Percentiles rank a stretch among this genome's conserved stretches.
These are phyloP conservation scores for Hortiboletus flavorubellus DNA, from an alignment of 768 basidiomycete genomes.

Conservation along the genomic window DNA sequence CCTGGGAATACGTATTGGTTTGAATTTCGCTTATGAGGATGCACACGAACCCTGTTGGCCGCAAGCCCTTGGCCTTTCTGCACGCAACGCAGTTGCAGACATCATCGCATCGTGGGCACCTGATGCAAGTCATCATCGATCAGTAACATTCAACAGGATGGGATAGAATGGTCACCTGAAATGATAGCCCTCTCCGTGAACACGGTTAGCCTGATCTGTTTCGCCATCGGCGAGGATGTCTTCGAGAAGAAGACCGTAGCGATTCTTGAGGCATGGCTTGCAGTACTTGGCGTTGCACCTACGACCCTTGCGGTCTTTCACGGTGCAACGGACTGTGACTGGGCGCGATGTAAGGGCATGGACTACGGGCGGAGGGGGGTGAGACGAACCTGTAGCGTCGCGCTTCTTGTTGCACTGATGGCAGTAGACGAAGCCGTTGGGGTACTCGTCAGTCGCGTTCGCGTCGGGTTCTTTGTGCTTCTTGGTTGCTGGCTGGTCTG, in stretches of 20 bases:
- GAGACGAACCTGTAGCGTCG: constrained; percentile 43
- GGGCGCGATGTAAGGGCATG: constrained; percentile 4
- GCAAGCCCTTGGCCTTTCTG: constrained; percentile 59
- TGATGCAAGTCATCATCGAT: constrained; percentile 29
- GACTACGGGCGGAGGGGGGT: background rate
- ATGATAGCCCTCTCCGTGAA: constrained; percentile 35
- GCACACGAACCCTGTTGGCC: constrained; percentile 51
- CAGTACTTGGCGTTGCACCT: constrained; percentile 62
- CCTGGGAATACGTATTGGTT: constrained; percentile 24
- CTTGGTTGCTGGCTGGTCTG: constrained; percentile 18
- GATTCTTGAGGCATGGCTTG: constrained; percentile 60
- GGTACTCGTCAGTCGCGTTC: constrained; percentile 29
- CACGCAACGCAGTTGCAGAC: constrained; percentile 67
- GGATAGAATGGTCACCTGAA: constrained; percentile 46
- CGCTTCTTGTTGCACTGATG: constrained; percentile 72
- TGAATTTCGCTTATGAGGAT: background rate
- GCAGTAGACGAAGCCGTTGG: constrained; percentile 51
- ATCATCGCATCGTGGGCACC: constrained; percentile 67
- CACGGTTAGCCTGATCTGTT: constrained; percentile 26
- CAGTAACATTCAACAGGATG: constrained; percentile 4
- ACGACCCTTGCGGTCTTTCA: constrained; percentile 30
- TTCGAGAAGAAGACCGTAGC: constrained; percentile 47
- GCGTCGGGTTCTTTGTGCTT: constrained; percentile 28
- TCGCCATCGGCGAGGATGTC: constrained; percentile 42
- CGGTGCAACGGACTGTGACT: constrained; percentile 41